A percentile compares a stretch with the other conserved stretches of the same genome.
Conservation (phyloP, 1,139 yeast species). For the Chernovozyma aurita region DNA sequence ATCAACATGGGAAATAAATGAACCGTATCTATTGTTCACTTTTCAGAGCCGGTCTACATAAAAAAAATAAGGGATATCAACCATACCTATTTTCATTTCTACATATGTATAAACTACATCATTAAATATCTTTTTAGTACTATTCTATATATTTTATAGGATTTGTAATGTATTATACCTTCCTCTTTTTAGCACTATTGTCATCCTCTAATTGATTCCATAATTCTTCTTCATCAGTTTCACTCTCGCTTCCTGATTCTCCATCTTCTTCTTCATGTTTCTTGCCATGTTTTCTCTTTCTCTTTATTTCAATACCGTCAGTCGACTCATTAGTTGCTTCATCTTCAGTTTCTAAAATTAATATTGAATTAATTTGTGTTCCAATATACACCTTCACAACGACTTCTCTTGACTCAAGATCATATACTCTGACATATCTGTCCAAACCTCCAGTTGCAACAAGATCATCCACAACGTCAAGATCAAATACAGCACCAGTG, state of each 20-base stretch:
- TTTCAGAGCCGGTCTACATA: too few species aligned
- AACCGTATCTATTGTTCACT: too few species aligned
- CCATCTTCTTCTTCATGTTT: slow-evolving; percentile 18
- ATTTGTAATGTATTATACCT: slow-evolving; percentile 4
- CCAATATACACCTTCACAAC: slow-evolving; percentile 74
- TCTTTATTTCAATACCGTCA: slow-evolving; percentile 14
- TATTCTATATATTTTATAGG: not conserved
- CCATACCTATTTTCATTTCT: too few species aligned
- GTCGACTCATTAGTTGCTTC: slow-evolving; percentile 20
- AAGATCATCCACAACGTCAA: slow-evolving; percentile 21
- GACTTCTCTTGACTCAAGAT: slow-evolving; percentile 51
- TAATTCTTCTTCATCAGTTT: slow-evolving; percentile 33
- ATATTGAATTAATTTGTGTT: slow-evolving; percentile 59
- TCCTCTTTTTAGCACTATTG: slow-evolving; percentile 20
- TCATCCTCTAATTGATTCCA: slow-evolving; percentile 34
- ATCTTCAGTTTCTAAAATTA: slow-evolving; percentile 47
- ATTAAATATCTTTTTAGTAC: not conserved
- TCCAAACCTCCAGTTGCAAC: slow-evolving; percentile 76
- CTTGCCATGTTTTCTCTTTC: slow-evolving; percentile 14
- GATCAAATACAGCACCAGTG: slow-evolving; percentile 42
- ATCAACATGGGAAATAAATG: not conserved
- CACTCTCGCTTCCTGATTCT: slow-evolving; percentile 16
- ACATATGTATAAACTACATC: too few species aligned
- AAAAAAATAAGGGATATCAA: too few species aligned
- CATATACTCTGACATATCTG: slow-evolving; percentile 76